phyloP scores from a whole-genome alignment of 2,329 filamentous ascomycete genomes.

The Sporothrix inflata region DNA sequence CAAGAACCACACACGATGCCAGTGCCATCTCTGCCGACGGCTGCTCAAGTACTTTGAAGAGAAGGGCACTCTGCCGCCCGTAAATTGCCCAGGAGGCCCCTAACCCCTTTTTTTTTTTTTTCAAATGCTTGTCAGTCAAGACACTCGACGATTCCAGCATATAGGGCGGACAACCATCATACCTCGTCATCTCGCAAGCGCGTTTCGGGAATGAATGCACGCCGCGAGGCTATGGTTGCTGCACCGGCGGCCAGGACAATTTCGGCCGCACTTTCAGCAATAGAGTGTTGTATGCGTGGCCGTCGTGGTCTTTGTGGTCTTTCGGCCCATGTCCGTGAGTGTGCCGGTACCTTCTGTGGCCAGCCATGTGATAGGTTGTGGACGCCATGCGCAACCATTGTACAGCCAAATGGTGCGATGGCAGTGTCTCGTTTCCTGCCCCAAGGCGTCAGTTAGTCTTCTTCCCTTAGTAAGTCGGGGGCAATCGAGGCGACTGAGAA shows the following conservation, averaged over 20 bases:
- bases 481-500: background rate
- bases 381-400: constrained; percentile 3
- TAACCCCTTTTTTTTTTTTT: background rate
- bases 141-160: background rate
- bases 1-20: constrained; percentile 42
- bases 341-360: background rate
- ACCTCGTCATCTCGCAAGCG: background rate
- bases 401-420: background rate
- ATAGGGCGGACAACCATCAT: background rate
- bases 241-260: background rate
- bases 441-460: background rate
- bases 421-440: background rate
- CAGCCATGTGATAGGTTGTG: background rate
- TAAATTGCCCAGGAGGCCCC: background rate
- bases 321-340: background rate
- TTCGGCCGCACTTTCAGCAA: background rate
- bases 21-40: constrained; percentile 43
- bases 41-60: constrained; percentile 33
- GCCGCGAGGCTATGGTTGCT: background rate
- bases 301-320: background rate
- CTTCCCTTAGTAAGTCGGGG: background rate
- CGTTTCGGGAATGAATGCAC: background rate
- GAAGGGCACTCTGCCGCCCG: background rate
- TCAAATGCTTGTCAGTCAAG: background rate
- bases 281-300: background rate